Conservation (phyloP, 441 rosid genomes). For the Populus hybrid region DNA sequence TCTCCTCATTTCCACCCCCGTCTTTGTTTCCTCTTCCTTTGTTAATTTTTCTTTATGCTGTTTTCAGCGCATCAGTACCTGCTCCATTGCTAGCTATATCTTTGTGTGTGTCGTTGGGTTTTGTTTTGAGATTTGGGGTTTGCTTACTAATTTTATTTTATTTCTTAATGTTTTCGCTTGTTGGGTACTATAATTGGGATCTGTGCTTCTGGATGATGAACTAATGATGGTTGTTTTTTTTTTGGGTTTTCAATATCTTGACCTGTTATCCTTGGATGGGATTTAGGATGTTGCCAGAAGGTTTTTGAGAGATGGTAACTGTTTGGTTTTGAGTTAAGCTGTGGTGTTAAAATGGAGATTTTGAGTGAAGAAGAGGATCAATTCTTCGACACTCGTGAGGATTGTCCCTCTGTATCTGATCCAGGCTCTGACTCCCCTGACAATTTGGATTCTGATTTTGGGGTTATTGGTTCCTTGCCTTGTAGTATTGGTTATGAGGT, state of each 20-base stretch:
- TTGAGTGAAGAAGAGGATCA: constrained; percentile 52
- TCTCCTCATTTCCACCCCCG: too few species aligned
- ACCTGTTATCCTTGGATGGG: constrained; percentile 9
- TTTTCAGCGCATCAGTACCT: neutral
- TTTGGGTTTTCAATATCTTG: constrained; percentile 2
- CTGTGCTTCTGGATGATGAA: constrained; percentile 11
- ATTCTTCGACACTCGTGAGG: constrained; percentile 72
- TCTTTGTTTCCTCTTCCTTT: too few species aligned
- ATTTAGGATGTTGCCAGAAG: constrained; percentile 17
- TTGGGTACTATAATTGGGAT: constrained; percentile 16
- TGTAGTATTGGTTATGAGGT: constrained; percentile 38
- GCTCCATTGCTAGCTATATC: neutral
- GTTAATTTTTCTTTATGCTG: neutral
- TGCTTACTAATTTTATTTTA: neutral
- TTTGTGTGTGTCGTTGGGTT: neutral
- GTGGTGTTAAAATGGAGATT: constrained; percentile 37
- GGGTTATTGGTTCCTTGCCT: constrained; percentile 16
- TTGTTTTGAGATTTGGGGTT: constrained; percentile 22
- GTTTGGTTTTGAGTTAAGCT: constrained; percentile 47
- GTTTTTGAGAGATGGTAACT: constrained; percentile 21
- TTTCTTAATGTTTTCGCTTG: neutral
- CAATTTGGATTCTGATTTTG: constrained; percentile 21
- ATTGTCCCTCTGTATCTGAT: constrained; percentile 33
- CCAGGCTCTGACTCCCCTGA: constrained; percentile 29
- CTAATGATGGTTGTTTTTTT: neutral